Percentiles rank a stretch among this genome's conserved stretches.
Evolutionary conservation across 805 yeast genomes (phyloP).

Genomic region (Ogataea nitratoaversa): DNA sequence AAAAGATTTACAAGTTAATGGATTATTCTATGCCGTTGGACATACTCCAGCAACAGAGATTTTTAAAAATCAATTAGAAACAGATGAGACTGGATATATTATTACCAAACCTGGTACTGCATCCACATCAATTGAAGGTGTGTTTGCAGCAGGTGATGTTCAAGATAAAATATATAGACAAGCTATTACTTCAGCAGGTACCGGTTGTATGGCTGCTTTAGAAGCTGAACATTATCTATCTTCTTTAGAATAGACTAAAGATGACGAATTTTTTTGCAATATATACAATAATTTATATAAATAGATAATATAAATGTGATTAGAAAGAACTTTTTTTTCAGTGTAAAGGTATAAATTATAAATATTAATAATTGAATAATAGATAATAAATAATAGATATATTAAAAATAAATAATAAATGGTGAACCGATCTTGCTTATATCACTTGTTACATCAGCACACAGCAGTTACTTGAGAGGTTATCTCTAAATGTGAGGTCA

Average conservation of each 20-base stretch:
- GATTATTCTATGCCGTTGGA: slow-evolving; percentile 97
- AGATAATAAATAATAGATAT: too few species aligned
- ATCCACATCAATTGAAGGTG: slow-evolving; percentile 79
- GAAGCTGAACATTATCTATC: slow-evolving; percentile 85
- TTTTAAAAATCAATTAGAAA: slow-evolving; percentile 70
- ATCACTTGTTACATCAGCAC: too few species aligned
- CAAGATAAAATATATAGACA: slow-evolving; percentile 97
- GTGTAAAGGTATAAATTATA: too few species aligned
- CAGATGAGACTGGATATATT: slow-evolving; percentile 86
- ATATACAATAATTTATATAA: not conserved
- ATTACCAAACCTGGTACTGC: slow-evolving; percentile 88
- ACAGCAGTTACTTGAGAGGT: too few species aligned
- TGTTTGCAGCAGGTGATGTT: slow-evolving; percentile 98
- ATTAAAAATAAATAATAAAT: too few species aligned
- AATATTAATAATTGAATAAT: too few species aligned
- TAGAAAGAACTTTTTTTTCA: too few species aligned
- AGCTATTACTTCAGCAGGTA: slow-evolving; percentile 99
- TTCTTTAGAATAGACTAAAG: slow-evolving; percentile 35
- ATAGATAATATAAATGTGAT: too few species aligned
- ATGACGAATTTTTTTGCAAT: not conserved
- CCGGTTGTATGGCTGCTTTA: slow-evolving; percentile 99
- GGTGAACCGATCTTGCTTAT: too few species aligned
- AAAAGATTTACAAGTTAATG: slow-evolving; percentile 72
- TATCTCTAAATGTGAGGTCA: too few species aligned
- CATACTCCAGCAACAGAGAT: slow-evolving; percentile 92